These are phyloP conservation scores for Stagonosporopsis cucurbitacearum DNA, from an alignment of 2,329 filamentous ascomycete genomes.

Conservation along the genomic window DNA sequence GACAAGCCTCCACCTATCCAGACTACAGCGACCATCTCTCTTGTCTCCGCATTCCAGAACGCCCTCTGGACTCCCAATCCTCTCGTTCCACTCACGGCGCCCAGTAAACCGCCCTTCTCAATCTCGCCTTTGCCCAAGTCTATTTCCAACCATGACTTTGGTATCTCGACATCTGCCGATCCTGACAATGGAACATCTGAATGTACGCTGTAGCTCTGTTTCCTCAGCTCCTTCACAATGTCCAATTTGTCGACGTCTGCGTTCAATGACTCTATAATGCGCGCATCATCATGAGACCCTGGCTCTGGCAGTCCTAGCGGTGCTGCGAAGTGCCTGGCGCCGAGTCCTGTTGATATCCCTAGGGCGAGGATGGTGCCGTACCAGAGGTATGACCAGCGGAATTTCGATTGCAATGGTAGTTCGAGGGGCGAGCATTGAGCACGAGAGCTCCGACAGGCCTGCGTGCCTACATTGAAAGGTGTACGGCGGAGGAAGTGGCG, in stretches of 20 bases:
- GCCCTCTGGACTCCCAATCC: conserved; percentile 62
- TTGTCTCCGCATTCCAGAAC: conserved; percentile 67
- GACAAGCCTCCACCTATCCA: conserved; percentile 69
- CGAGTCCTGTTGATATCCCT: conserved; percentile 34
- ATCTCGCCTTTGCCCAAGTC: conserved; percentile 34
- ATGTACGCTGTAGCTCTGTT: conserved; percentile 35
- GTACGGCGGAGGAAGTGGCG: conserved; percentile 22
- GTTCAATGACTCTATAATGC: conserved; percentile 34
- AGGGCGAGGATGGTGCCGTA: conserved; percentile 38
- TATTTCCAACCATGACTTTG: conserved; percentile 41
- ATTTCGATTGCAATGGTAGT: conserved; percentile 30
- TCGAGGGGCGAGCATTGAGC: conserved; percentile 1
- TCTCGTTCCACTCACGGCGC: conserved; percentile 44
- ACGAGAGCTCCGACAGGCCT: conserved; percentile 8
- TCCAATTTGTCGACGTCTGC: conserved; percentile 41
- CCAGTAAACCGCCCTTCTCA: conserved; percentile 37
- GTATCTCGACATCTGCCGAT: conserved; percentile 24
- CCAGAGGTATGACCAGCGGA: conserved; percentile 42
- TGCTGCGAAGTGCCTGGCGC: conserved; percentile 33
- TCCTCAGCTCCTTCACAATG: conserved; percentile 41
- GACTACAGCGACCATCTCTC: conserved; percentile 68
- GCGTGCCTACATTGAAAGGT: conserved; percentile 7
- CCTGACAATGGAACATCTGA: conserved; percentile 30
- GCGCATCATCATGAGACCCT: conserved; percentile 38
- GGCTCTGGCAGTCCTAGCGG: conserved; percentile 36